Percentiles rank a stretch among this genome's conserved stretches.
These are phyloP conservation scores for Lanmaoa rubissima DNA, from an alignment of 768 basidiomycete species.

Conservation along the genomic window DNA sequence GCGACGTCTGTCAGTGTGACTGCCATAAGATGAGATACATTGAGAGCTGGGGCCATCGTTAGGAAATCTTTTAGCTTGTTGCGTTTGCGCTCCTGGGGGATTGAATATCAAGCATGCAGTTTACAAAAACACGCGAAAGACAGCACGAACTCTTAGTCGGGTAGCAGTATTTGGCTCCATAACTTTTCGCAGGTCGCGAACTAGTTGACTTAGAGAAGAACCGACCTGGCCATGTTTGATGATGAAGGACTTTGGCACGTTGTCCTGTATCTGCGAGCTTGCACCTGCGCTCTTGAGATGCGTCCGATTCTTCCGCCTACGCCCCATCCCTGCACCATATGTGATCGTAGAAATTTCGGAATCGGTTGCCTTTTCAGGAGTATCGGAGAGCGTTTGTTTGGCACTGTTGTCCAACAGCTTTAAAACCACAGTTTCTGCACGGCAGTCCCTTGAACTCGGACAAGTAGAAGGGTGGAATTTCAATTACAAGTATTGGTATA, in stretches of 20 bases:
- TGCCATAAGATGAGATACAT: slow-evolving; percentile 90
- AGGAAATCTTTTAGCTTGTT: slow-evolving; percentile 95
- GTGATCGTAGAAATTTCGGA: slow-evolving; percentile 6
- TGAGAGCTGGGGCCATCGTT: slow-evolving; percentile 84
- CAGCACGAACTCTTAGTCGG: slow-evolving; percentile 68
- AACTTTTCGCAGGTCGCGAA: slow-evolving; percentile 89
- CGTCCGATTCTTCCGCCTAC: slow-evolving; percentile 75
- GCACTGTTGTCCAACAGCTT: slow-evolving; percentile 18
- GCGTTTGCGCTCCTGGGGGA: slow-evolving; percentile 75
- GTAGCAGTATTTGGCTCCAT: slow-evolving; percentile 99
- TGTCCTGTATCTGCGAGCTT: slow-evolving; percentile 33
- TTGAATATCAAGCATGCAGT: slow-evolving; percentile 7
- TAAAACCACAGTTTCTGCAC: too few species aligned
- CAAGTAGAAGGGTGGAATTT: background rate
- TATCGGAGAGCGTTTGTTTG: slow-evolving; percentile 20
- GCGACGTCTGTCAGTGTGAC: slow-evolving; percentile 86
- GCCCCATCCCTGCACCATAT: slow-evolving; percentile 50
- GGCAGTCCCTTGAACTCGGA: background rate
- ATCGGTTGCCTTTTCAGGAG: slow-evolving; percentile 23
- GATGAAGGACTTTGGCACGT: slow-evolving; percentile 87
- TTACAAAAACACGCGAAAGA: background rate
- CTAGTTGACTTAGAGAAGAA: slow-evolving; percentile 79
- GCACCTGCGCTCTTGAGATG: slow-evolving; percentile 64
- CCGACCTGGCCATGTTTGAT: slow-evolving; percentile 97
- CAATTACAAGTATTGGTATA: slow-evolving; percentile 12